Conservation (phyloP, 2,329 filamentous ascomycete genomes). For the Daldinia sp. region DNA sequence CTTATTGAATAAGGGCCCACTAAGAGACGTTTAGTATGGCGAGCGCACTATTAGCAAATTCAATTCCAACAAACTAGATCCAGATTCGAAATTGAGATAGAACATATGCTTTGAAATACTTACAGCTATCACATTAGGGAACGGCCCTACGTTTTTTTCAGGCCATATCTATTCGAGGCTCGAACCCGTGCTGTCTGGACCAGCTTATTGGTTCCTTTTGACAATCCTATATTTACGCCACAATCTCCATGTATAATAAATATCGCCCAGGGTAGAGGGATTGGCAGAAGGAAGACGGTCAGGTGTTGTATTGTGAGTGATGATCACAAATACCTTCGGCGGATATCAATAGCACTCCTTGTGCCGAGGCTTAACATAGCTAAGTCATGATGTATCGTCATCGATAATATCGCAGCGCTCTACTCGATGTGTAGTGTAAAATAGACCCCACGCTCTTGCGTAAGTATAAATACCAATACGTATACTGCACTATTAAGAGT, state of each 20-base stretch:
- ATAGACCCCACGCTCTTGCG: background rate
- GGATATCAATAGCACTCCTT: background rate
- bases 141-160: no score
- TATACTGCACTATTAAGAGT: no score
- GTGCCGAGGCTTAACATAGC: conserved; percentile 5
- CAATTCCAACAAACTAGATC: no score
- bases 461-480: no score
- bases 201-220: background rate
- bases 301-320: background rate
- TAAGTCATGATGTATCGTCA: background rate
- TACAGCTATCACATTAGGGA: no score
- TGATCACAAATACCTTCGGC: background rate
- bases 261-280: background rate
- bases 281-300: background rate
- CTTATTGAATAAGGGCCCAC: no score
- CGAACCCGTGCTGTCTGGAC: background rate
- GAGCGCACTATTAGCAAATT: no score
- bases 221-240: background rate
- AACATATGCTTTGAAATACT: no score
- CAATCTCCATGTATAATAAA: background rate
- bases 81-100: no score
- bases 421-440: background rate
- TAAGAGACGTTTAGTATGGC: no score
- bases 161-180: no score
- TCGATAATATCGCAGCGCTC: background rate